Evolutionary conservation across 139 green algal species (phyloP).

Genomic region (Chlorella sp.): DNA sequence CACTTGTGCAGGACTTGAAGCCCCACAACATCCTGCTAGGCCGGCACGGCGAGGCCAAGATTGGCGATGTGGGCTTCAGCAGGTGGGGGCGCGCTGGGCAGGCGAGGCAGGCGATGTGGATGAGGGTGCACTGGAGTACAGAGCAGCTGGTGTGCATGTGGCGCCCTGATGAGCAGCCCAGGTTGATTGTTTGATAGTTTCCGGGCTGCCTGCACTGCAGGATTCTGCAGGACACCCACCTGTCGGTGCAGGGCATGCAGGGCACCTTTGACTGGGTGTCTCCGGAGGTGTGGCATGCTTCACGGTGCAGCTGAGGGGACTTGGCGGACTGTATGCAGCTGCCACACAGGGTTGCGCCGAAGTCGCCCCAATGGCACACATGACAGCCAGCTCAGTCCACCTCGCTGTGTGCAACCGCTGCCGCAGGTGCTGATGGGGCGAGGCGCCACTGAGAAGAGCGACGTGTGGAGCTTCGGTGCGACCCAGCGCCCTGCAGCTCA

Average conservation of each 20-base stretch:
- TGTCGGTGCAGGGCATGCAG: background rate
- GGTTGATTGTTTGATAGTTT: too few species aligned
- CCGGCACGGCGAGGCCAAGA: constrained; percentile 28
- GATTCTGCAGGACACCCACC: background rate
- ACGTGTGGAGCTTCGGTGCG: background rate
- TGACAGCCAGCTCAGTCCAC: too few species aligned
- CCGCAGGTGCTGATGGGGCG: background rate
- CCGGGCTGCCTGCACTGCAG: background rate
- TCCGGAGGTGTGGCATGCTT: background rate
- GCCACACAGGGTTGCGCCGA: too few species aligned
- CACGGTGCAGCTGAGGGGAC: too few species aligned
- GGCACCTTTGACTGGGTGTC: background rate
- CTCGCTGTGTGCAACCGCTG: background rate
- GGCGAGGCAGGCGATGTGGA: too few species aligned
- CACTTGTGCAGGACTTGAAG: constrained; percentile 29
- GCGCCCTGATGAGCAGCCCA: too few species aligned
- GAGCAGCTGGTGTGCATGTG: background rate
- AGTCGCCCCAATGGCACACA: too few species aligned
- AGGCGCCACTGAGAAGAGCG: background rate
- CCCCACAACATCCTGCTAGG: constrained; percentile 39
- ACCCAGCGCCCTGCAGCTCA: too few species aligned
- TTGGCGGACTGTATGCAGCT: too few species aligned
- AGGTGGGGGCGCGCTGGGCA: background rate
- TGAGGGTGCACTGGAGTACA: background rate
- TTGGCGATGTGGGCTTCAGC: constrained; percentile 41